Base-by-base conservation (phyloP, 495 filamentous ascomycete genomes). In the Penicillium parvum region DNA sequence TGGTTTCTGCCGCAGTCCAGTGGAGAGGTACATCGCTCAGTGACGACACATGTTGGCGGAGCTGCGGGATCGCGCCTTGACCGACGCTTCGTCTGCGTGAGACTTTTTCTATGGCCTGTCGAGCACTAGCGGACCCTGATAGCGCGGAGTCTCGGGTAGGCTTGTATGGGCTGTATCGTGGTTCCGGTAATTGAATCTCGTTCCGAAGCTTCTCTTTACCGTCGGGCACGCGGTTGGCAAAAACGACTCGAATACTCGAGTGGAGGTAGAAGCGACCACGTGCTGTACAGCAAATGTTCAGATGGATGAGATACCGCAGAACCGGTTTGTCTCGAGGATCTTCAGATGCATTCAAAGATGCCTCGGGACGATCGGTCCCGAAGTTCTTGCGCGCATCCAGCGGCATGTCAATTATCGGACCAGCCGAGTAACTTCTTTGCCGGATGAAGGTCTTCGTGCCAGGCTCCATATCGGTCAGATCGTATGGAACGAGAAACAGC, bases 371-470 rank as follows among this genome's bases (percentile, higher is more conserved):
- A 59, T 72, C 60, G 14, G 69, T 73, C 1, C 68, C 69, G 25
- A 68, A 60, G 40, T 77, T 78, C 43, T 72, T 75, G 5, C 73
- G 69, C 8, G 73, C 67, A 26, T 56, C 60, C 58, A 66, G 58
- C 43, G 79, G 77, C 69, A 80, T 77, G 41, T 90, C 87, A 44
- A 91, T 82, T 38, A 90, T 82, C 9, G 88, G 84, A 1, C 90
- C 90, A 6, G 88, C 82, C 5, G 90, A 96, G 64, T 95, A 97
- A 51, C 84, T 90, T 40, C 95, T 82, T 63, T 99, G 92, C 35
- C 92, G 81, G 48, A 99, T 85, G 51, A 99, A 99, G 3, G 92
- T 99, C 57, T 97, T 97, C 12, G 86, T 92, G 1, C 90, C 89
- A 7, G 88, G 75, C 49, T 92, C 86, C 94, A 99, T 99, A 41